phyloP scores from a whole-genome alignment of 495 filamentous ascomycete genomes.

The Wilcoxina mikolae region DNA sequence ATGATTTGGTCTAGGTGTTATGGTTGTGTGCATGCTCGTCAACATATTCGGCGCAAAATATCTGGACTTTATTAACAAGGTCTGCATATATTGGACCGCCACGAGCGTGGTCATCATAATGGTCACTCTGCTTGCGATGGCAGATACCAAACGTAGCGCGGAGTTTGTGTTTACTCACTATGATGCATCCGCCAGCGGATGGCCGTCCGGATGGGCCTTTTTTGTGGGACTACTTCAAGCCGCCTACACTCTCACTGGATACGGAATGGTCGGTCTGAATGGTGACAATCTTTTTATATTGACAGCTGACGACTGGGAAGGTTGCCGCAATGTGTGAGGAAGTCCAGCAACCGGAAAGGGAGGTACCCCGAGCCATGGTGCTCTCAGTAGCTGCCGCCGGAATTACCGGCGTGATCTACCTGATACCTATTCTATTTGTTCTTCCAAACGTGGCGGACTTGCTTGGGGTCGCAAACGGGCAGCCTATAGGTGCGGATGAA shows the following conservation, averaged over 20 bases:
- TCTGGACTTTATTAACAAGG: slow-evolving; percentile 51
- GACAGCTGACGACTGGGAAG: neutral
- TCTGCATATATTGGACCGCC: slow-evolving; percentile 51
- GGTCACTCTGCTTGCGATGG: slow-evolving; percentile 44
- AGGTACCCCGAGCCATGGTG: slow-evolving; percentile 46
- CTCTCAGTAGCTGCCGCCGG: slow-evolving; percentile 45
- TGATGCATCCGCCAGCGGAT: slow-evolving; percentile 43
- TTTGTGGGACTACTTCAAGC: slow-evolving; percentile 40
- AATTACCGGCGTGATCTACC: slow-evolving; percentile 44
- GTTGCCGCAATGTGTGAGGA: slow-evolving; percentile 43
- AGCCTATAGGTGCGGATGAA: slow-evolving; percentile 35
- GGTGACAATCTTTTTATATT: neutral
- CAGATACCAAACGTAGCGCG: slow-evolving; percentile 36
- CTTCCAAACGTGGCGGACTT: slow-evolving; percentile 40
- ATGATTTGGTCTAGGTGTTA: slow-evolving; percentile 34
- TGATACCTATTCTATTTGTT: slow-evolving; percentile 49
- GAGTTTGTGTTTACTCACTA: slow-evolving; percentile 49
- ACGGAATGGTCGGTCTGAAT: slow-evolving; percentile 36
- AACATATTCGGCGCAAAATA: slow-evolving; percentile 45
- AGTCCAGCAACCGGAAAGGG: slow-evolving; percentile 40
- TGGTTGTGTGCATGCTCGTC: slow-evolving; percentile 41
- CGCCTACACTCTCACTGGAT: slow-evolving; percentile 45
- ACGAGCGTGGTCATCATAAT: slow-evolving; percentile 47
- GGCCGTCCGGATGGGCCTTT: slow-evolving; percentile 40
- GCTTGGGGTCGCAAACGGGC: slow-evolving; percentile 39